These are phyloP conservation scores for Oemleria cerasiformis DNA, from an alignment of 306 rosid species.

Conservation along the genomic window DNA sequence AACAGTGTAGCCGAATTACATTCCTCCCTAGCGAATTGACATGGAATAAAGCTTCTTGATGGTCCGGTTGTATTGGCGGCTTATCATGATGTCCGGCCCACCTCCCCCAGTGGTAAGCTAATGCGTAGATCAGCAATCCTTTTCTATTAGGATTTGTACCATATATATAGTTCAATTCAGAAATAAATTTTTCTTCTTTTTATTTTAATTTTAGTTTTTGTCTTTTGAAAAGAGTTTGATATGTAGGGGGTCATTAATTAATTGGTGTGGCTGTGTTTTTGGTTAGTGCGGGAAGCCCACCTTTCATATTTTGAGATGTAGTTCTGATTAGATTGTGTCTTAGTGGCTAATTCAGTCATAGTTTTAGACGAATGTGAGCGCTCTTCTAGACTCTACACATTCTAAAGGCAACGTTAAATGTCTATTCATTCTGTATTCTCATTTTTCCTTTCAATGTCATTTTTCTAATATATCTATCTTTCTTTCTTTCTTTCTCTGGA, in stretches of 20 bases:
- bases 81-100: conserved; percentile 42
- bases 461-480: not conserved
- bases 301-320: conserved; percentile 74
- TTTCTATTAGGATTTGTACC: conserved; percentile 76
- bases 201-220: not conserved
- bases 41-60: conserved; percentile 70
- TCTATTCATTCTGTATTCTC: conserved; percentile 43
- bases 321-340: conserved; percentile 61
- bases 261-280: conserved; percentile 84
- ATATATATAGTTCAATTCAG: conserved; percentile 92
- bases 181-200: conserved; percentile 57
- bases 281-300: conserved; percentile 80
- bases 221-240: conserved; percentile 29
- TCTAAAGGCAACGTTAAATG: conserved; percentile 40
- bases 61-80: conserved; percentile 45
- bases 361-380: conserved; percentile 39
- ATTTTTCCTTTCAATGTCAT: not conserved
- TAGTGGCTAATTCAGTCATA: conserved; percentile 63
- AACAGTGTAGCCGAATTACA: conserved; percentile 67
- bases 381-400: conserved; percentile 30
- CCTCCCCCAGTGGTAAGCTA: conserved; percentile 55
- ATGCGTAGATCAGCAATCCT: conserved; percentile 74
- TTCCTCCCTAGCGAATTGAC: conserved; percentile 63
- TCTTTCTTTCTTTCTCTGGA: not conserved
- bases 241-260: conserved; percentile 60